Evolutionary conservation across 83 land plant species (phyloP).

Genomic region (Larix sibirica): DNA sequence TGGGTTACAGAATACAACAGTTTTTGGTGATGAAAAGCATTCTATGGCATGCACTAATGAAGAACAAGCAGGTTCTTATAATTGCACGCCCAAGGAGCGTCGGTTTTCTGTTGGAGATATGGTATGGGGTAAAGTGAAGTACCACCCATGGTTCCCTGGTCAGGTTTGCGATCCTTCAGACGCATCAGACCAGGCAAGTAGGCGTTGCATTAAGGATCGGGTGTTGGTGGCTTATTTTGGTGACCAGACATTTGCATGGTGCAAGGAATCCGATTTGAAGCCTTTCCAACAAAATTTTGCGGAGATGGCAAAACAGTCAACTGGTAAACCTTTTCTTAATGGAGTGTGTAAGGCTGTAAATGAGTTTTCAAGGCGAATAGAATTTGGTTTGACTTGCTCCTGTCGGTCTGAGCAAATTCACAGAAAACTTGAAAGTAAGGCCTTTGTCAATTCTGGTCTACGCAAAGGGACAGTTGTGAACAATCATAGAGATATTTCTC

Average conservation of each 20-base stretch:
- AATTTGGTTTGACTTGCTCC: slow-evolving; percentile 45
- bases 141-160: slow-evolving; percentile 85
- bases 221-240: slow-evolving; percentile 74
- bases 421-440: slow-evolving; percentile 22
- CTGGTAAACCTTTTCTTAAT: slow-evolving; percentile 32
- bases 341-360: slow-evolving; percentile 49
- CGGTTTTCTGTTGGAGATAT: slow-evolving; percentile 51
- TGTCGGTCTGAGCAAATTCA: slow-evolving; percentile 35
- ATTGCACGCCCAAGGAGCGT: slow-evolving; percentile 17
- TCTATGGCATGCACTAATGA: neutral
- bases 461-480: slow-evolving; percentile 28
- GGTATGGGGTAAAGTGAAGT: slow-evolving; percentile 74
- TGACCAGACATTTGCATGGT: slow-evolving; percentile 75
- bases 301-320: slow-evolving; percentile 49
- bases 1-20: neutral
- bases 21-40: neutral
- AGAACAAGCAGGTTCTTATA: neutral
- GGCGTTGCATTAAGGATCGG: slow-evolving; percentile 38
- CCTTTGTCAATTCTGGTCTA: slow-evolving; percentile 49
- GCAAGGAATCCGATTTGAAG: slow-evolving; percentile 48
- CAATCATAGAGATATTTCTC: slow-evolving; percentile 19
- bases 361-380: slow-evolving; percentile 59
- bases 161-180: slow-evolving; percentile 66
- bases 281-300: slow-evolving; percentile 53
- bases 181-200: slow-evolving; percentile 60